Evolutionary conservation across 2,329 filamentous ascomycete species (phyloP).

Genomic region (Venturia pyrina): DNA sequence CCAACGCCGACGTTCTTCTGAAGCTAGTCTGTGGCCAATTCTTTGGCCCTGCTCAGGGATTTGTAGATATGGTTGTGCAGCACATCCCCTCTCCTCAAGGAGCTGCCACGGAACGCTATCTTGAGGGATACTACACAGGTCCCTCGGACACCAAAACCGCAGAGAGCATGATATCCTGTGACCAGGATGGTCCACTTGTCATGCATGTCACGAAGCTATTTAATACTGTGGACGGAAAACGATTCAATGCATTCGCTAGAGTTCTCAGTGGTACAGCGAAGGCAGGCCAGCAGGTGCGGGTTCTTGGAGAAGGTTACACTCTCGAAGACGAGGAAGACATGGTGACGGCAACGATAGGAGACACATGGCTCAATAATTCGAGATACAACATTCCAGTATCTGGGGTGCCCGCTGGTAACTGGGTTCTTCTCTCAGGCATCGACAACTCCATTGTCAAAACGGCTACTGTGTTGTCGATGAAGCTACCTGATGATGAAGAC

Average conservation of each 20-base stretch:
- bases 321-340: conserved; percentile 98
- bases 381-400: conserved; percentile 87
- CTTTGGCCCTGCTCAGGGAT: conserved; percentile 79
- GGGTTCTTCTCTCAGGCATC: conserved; percentile 82
- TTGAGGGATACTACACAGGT: conserved; percentile 87
- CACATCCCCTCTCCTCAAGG: conserved; percentile 82
- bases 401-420: conserved; percentile 87
- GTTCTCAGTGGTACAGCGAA: conserved; percentile 86
- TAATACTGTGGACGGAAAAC: conserved; percentile 80
- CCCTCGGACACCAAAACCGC: conserved; percentile 75
- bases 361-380: conserved; percentile 85
- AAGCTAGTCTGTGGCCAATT: conserved; percentile 90
- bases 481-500: conserved; percentile 77
- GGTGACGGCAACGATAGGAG: conserved; percentile 71
- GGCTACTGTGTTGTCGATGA: conserved; percentile 75
- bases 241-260: conserved; percentile 80
- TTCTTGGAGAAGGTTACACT: conserved; percentile 91
- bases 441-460: conserved; percentile 99
- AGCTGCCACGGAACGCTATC: conserved; percentile 57
- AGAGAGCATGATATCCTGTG: conserved; percentile 67
- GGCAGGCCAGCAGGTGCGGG: conserved; percentile 72
- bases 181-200: conserved; percentile 85
- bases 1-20: conserved; percentile 79
- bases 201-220: conserved; percentile 90
- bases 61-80: conserved; percentile 89